phyloP scores from a whole-genome alignment of 768 basidiomycete genomes.

The Boletus fagicola region DNA sequence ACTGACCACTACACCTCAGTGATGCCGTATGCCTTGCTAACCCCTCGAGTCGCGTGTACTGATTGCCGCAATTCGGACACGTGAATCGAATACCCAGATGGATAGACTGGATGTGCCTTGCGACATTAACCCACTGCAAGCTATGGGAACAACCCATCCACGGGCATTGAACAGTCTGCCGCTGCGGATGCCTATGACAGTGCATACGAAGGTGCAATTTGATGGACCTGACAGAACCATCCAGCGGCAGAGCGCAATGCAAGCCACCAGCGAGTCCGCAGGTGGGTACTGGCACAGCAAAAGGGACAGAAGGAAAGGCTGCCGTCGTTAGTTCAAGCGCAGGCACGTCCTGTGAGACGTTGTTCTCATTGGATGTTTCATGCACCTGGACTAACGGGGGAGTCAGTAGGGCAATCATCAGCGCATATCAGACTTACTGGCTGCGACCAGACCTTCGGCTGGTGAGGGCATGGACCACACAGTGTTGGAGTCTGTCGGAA shows the following conservation, averaged over 20 bases:
- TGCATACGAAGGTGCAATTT: conserved; percentile 12
- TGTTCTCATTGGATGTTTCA: not conserved
- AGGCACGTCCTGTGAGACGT: not conserved
- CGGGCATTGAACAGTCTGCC: not conserved
- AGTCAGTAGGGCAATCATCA: not conserved
- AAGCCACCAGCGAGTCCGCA: conserved; percentile 1
- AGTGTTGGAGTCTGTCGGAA: not conserved
- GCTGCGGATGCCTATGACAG: conserved; percentile 3
- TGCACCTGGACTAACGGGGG: not conserved
- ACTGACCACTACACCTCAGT: conserved; percentile 1
- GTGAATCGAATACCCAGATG: conserved; percentile 4
- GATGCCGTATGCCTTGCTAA: conserved; percentile 3
- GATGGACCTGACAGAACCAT: not conserved
- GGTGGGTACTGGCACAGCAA: not conserved
- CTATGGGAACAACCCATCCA: conserved; percentile 9
- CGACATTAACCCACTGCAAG: conserved; percentile 5
- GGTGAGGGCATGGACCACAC: not conserved
- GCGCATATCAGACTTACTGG: not conserved
- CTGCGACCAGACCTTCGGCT: not conserved
- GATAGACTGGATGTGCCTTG: conserved; percentile 6
- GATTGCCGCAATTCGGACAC: conserved; percentile 4
- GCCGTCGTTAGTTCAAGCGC: not conserved
- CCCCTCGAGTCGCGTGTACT: conserved; percentile 4
- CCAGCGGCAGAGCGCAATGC: conserved; percentile 1
- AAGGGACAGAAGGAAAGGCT: not conserved